phyloP scores from a whole-genome alignment of 106 monocot species.

The Dioscorea alata region DNA sequence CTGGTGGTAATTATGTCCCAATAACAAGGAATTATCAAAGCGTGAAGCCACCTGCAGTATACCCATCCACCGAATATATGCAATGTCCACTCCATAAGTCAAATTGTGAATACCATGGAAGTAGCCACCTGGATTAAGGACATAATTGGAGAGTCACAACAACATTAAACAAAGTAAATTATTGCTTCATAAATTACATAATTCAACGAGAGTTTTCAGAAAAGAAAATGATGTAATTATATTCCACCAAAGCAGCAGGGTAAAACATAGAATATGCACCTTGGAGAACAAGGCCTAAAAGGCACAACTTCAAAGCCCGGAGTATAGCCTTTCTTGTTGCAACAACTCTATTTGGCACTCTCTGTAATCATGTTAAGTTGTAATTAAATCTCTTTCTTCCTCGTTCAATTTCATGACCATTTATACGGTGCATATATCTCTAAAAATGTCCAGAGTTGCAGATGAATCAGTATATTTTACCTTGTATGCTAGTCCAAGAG shows the following conservation, averaged over 20 bases:
- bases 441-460: neutral
- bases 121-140: conserved; percentile 41
- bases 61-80: conserved; percentile 51
- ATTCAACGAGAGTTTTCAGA: neutral
- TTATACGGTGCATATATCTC: no score
- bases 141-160: neutral
- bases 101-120: conserved; percentile 53
- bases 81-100: conserved; percentile 64
- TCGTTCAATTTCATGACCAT: no score
- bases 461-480: conserved; percentile 5
- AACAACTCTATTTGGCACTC: conserved; percentile 32
- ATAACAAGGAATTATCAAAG: no score
- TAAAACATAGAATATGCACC: conserved; percentile 21
- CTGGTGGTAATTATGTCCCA: no score
- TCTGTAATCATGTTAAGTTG: conserved; percentile 21
- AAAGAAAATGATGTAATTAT: no score
- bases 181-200: neutral
- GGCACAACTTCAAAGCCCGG: conserved; percentile 45
- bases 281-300: conserved; percentile 61
- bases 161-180: neutral
- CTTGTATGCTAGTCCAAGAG: conserved; percentile 78
- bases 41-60: conserved; percentile 47
- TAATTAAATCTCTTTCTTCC: no score
- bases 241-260: no score
- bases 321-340: conserved; percentile 49